Conservation (phyloP, 2,329 filamentous ascomycete genomes). For the Zymoseptoria pseudotritici region DNA sequence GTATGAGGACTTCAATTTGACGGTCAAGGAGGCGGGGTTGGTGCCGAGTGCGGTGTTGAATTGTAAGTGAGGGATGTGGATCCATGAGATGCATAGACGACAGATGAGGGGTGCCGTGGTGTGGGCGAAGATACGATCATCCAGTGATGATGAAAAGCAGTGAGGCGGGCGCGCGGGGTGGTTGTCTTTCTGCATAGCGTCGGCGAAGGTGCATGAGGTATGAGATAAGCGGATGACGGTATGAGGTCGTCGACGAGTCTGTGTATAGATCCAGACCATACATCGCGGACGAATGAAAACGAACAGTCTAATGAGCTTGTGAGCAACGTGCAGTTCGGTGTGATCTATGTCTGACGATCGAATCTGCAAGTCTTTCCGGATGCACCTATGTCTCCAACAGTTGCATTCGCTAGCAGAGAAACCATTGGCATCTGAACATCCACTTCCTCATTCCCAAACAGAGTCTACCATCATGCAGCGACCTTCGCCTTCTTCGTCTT, state of each 20-base stretch:
- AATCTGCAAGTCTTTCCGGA: too few relatives aligned
- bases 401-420: too few relatives aligned
- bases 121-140: too few relatives aligned
- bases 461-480: neutral
- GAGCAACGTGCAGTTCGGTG: neutral
- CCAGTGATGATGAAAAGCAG: too few relatives aligned
- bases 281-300: neutral
- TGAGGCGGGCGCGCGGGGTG: too few relatives aligned
- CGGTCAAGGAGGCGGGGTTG: constrained; percentile 83
- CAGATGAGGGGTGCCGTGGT: neutral
- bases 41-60: constrained; percentile 78
- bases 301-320: neutral
- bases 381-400: too few relatives aligned
- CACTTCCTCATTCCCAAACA: neutral
- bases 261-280: neutral
- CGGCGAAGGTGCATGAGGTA: neutral
- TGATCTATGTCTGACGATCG: neutral
- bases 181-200: neutral
- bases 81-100: neutral
- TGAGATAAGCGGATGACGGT: neutral
- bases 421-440: too few relatives aligned
- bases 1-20: constrained; percentile 70
- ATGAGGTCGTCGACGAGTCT: neutral
- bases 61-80: neutral
- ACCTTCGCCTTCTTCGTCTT: constrained; percentile 11